A percentile compares a stretch with the other conserved stretches of the same genome.
Conservation (phyloP, 2,329 filamentous ascomycete species). For the Paecilomyces dactylethromorphus region DNA sequence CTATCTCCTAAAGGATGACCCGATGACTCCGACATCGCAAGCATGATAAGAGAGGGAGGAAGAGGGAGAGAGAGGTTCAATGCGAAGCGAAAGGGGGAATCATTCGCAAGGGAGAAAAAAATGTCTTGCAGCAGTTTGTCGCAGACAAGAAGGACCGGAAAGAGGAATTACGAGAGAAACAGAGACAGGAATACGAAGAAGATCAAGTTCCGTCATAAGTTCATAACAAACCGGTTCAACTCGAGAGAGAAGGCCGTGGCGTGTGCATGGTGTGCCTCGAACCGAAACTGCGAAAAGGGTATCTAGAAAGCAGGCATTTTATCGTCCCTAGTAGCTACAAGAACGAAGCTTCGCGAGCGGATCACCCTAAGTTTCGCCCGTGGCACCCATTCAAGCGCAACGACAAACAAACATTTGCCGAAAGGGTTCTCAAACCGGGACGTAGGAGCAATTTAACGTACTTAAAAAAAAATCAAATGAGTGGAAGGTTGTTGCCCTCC, state of each 20-base stretch:
- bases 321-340: slow-evolving; percentile 16
- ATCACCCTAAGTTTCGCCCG: slow-evolving; percentile 2
- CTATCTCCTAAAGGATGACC: not conserved
- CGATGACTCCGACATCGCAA: slow-evolving; percentile 1
- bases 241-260: not conserved
- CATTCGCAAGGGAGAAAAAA: slow-evolving; percentile 13
- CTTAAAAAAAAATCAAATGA: slow-evolving; percentile 6
- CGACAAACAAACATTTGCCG: slow-evolving; percentile 6
- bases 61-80: slow-evolving; percentile 7
- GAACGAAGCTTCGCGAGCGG: slow-evolving; percentile 9
- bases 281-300: slow-evolving; percentile 12
- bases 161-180: slow-evolving; percentile 5
- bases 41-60: slow-evolving; percentile 7
- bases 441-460: slow-evolving; percentile 5
- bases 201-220: slow-evolving; percentile 1
- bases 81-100: slow-evolving; percentile 21
- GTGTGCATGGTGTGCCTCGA: slow-evolving; percentile 9
- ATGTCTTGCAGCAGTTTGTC: not conserved
- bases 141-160: slow-evolving; percentile 1
- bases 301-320: slow-evolving; percentile 7
- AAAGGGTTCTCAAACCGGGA: slow-evolving; percentile 6
- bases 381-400: slow-evolving; percentile 5
- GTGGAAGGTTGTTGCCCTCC: slow-evolving; percentile 1
- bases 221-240: slow-evolving; percentile 1
- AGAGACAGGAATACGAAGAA: slow-evolving; percentile 5